Percentiles rank a stretch among this genome's conserved stretches.
Evolutionary conservation across 2,329 filamentous ascomycete species (phyloP).

Genomic region (Lecanoromycetidae sp.): DNA sequence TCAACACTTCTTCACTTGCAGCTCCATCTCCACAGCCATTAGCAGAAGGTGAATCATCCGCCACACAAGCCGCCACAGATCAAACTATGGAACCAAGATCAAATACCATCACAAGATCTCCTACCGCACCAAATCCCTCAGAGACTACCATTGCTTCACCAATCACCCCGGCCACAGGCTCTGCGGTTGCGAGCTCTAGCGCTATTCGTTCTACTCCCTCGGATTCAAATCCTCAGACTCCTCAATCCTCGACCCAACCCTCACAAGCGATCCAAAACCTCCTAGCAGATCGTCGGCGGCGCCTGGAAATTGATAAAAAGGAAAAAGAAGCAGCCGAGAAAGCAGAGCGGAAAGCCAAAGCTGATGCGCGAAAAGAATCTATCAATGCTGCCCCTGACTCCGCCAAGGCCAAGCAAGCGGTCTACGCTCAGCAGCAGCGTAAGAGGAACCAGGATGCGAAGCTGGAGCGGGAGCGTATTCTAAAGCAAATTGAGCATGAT

Average conservation of each 20-base stretch:
- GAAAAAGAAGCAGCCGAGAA: constrained; percentile 32
- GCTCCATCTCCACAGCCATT: constrained; percentile 13
- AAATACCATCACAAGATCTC: not conserved
- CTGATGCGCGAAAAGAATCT: constrained; percentile 24
- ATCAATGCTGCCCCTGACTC: constrained; percentile 17
- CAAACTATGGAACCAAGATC: not conserved
- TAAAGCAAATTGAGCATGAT: constrained; percentile 66
- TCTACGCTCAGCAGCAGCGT: constrained; percentile 44
- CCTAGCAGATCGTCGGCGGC: constrained; percentile 41
- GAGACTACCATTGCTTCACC: not conserved
- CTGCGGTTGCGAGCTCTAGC: not conserved
- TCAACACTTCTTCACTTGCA: not conserved
- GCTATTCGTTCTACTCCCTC: not conserved
- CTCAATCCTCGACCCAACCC: not conserved
- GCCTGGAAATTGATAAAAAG: constrained; percentile 35
- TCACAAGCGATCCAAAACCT: constrained; percentile 26
- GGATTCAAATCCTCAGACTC: not conserved
- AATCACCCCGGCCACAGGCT: not conserved
- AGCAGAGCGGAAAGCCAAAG: constrained; percentile 29
- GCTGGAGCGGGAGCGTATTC: constrained; percentile 58
- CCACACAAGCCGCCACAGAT: not conserved
- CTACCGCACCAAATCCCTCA: not conserved
- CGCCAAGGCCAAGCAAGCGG: constrained; percentile 35
- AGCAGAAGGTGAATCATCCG: constrained; percentile 2
- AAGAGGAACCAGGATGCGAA: constrained; percentile 52